A percentile compares a stretch with the other conserved stretches of the same genome.
Conservation (phyloP, 768 basidiomycete species). For the Hypholoma sublateritium region DNA sequence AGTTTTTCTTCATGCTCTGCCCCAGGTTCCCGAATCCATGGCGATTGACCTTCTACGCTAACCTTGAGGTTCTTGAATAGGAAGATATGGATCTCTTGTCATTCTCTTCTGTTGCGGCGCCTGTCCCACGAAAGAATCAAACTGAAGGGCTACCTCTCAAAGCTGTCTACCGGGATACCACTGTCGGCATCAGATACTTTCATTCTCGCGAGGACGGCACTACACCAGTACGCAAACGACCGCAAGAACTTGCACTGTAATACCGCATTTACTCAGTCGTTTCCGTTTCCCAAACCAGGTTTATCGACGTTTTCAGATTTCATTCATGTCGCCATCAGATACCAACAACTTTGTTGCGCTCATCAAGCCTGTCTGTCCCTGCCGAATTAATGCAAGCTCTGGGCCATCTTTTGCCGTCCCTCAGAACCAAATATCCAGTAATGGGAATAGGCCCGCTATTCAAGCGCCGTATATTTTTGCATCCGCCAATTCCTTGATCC, state of each 20-base stretch:
- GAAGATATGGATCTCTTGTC: constrained; percentile 77
- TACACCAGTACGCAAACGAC: constrained; percentile 9
- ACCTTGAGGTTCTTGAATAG: constrained; percentile 32
- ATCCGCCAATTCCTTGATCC: background rate
- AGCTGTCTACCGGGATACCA: constrained; percentile 72
- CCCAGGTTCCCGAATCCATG: background rate
- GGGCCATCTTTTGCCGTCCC: constrained; percentile 9
- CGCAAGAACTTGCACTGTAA: background rate
- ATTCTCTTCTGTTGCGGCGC: constrained; percentile 50
- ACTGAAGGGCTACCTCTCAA: constrained; percentile 70
- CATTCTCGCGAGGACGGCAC: constrained; percentile 38
- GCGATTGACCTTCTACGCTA: background rate
- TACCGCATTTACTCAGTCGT: background rate
- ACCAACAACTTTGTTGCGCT: constrained; percentile 59
- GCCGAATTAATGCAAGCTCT: constrained; percentile 52
- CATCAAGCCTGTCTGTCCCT: constrained; percentile 71
- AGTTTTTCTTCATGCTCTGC: constrained; percentile 25
- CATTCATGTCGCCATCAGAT: constrained; percentile 50
- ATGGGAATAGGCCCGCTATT: background rate
- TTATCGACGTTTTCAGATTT: constrained; percentile 77
- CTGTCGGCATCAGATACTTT: constrained; percentile 76
- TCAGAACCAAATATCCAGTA: constrained; percentile 5
- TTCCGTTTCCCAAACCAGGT: constrained; percentile 38
- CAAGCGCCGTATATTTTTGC: background rate
- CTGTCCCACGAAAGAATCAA: constrained; percentile 28